These are phyloP conservation scores for Onygenales sp. DNA, from an alignment of 2,329 filamentous ascomycete genomes.

Conservation along the genomic window DNA sequence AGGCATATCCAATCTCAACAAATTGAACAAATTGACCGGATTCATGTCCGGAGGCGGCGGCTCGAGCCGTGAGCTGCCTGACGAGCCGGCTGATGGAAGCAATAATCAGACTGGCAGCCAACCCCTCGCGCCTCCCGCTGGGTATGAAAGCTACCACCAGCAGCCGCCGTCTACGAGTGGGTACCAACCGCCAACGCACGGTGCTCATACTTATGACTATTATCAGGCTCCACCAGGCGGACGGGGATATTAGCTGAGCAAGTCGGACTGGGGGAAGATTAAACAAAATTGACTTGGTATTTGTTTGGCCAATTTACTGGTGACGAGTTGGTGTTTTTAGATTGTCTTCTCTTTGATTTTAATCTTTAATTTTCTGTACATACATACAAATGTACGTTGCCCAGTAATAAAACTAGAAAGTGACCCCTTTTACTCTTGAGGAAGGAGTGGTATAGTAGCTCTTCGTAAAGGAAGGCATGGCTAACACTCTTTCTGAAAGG, in stretches of 20 bases:
- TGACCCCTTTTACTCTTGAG: too few species aligned
- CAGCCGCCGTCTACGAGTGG: conserved; percentile 1
- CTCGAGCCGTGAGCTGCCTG: conserved; percentile 13
- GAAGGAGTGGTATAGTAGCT: too few species aligned
- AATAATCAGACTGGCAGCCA: background rate
- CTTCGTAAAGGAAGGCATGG: too few species aligned
- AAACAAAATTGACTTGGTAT: background rate
- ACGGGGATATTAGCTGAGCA: too few species aligned
- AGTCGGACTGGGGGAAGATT: too few species aligned
- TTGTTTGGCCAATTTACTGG: too few species aligned
- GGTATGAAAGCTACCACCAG: conserved; percentile 14
- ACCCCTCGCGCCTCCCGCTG: conserved; percentile 8
- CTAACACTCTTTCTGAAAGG: too few species aligned
- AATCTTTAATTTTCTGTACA: too few species aligned
- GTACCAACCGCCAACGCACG: conserved; percentile 14
- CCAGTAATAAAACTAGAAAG: too few species aligned
- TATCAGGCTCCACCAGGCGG: conserved; percentile 7
- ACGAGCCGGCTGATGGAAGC: background rate
- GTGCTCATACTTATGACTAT: conserved; percentile 14
- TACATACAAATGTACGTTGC: too few species aligned
- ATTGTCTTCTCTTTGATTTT: too few species aligned
- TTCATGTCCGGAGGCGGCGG: conserved; percentile 23
- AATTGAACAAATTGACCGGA: conserved; percentile 25
- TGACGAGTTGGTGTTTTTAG: too few species aligned
- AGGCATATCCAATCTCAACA: conserved; percentile 29